Evolutionary conservation across 2,329 filamentous ascomycete species (phyloP).

Genomic region (Penicillium sp.): DNA sequence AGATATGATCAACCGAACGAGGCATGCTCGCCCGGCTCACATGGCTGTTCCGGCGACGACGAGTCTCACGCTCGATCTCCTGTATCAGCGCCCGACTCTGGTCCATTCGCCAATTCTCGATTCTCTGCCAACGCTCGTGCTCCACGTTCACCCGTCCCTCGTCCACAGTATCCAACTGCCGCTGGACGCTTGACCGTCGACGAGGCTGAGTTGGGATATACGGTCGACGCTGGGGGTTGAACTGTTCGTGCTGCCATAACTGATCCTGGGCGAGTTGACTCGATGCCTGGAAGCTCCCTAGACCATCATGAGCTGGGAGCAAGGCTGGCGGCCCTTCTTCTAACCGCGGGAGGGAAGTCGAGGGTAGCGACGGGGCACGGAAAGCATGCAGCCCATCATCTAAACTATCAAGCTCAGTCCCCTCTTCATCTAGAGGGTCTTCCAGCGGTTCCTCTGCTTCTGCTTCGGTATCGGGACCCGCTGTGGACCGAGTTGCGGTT

Average conservation of each 20-base stretch:
- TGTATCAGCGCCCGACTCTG: constrained; percentile 80
- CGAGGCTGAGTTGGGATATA: constrained; percentile 37
- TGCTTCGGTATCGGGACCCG: constrained; percentile 23
- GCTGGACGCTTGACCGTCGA: constrained; percentile 53
- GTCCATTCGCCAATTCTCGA: constrained; percentile 87
- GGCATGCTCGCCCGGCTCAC: constrained; percentile 21
- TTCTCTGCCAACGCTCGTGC: constrained; percentile 70
- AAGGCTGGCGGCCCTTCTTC: constrained; percentile 60
- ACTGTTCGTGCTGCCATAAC: constrained; percentile 81
- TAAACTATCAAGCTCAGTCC: constrained; percentile 82
- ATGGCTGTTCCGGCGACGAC: constrained; percentile 49
- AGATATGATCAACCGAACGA: constrained; percentile 15
- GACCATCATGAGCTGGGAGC: constrained; percentile 84
- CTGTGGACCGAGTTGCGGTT: constrained; percentile 57
- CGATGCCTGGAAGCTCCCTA: constrained; percentile 73
- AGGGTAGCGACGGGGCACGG: constrained; percentile 54
- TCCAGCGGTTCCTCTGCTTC: constrained; percentile 53
- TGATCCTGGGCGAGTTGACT: constrained; percentile 66
- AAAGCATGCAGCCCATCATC: constrained; percentile 90
- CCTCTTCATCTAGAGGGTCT: constrained; percentile 49
- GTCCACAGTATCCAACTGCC: constrained; percentile 51
- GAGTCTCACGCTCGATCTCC: constrained; percentile 82
- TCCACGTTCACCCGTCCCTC: constrained; percentile 56
- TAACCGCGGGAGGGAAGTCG: constrained; percentile 39
- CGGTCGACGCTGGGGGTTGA: constrained; percentile 64